Conservation (phyloP, 1,284 basidiomycete genomes). For the Moesziomyces globuligerus region DNA sequence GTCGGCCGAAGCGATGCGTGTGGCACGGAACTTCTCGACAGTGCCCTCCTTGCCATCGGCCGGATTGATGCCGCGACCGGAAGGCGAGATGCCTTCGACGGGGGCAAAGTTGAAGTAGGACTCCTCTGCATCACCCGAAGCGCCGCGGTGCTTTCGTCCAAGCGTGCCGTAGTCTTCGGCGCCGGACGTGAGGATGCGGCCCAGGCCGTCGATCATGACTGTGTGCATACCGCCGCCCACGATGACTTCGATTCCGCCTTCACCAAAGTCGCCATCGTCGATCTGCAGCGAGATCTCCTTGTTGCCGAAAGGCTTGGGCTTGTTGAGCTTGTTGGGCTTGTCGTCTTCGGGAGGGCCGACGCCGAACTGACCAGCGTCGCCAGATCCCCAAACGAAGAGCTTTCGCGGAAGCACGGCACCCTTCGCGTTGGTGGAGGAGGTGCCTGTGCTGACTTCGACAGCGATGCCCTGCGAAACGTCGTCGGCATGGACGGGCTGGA, state of each 20-base stretch:
- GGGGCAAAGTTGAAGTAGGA: constrained; percentile 81
- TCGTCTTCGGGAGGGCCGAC: constrained; percentile 62
- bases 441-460: constrained; percentile 28
- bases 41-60: constrained; percentile 80
- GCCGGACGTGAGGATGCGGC: constrained; percentile 75
- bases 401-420: constrained; percentile 53
- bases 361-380: constrained; percentile 65
- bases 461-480: constrained; percentile 36
- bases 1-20: constrained; percentile 83
- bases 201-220: constrained; percentile 58
- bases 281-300: constrained; percentile 56
- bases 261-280: constrained; percentile 54
- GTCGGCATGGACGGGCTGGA: constrained; percentile 30
- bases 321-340: constrained; percentile 64
- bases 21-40: constrained; percentile 77
- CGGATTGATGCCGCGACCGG: constrained; percentile 37
- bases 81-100: constrained; percentile 73
- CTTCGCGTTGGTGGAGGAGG: constrained; percentile 17
- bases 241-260: constrained; percentile 55
- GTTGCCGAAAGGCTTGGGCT: constrained; percentile 57
- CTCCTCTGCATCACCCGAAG: constrained; percentile 80
- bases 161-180: constrained; percentile 92
- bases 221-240: constrained; percentile 66
- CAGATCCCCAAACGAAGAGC: constrained; percentile 66
- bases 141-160: constrained; percentile 72